Conservation (phyloP, 2,329 filamentous ascomycete species). For the Pyricularia sp. region DNA sequence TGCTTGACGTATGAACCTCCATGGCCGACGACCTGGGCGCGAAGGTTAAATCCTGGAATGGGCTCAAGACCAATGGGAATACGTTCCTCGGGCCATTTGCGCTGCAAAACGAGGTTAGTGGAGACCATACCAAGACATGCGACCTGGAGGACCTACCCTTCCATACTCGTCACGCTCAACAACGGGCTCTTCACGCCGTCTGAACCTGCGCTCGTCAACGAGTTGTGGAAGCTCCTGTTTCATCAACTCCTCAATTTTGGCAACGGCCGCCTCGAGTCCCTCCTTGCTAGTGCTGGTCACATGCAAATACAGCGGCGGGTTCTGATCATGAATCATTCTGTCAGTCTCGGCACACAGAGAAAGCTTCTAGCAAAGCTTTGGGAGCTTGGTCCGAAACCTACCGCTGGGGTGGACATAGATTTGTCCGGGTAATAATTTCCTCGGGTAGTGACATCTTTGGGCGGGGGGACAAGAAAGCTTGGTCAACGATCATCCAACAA, state of each 20-base stretch:
- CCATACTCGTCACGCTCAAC: constrained; percentile 84
- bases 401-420: constrained; percentile 85
- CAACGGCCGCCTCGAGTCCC: constrained; percentile 78
- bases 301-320: constrained; percentile 86
- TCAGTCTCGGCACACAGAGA: constrained; percentile 4
- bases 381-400: constrained; percentile 34
- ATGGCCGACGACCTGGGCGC: constrained; percentile 89
- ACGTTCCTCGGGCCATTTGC: constrained; percentile 97
- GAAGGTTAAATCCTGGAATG: constrained; percentile 86
- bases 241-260: constrained; percentile 88
- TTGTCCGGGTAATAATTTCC: constrained; percentile 97
- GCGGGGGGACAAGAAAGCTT: constrained; percentile 34
- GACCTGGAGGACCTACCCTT: constrained; percentile 42
- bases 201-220: constrained; percentile 86
- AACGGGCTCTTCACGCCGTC: constrained; percentile 46
- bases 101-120: constrained; percentile 25
- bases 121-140: neutral
- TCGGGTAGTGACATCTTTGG: constrained; percentile 93
- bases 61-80: constrained; percentile 86
- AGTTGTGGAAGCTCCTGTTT: constrained; percentile 90
- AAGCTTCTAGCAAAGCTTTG: neutral
- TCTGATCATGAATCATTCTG: constrained; percentile 34
- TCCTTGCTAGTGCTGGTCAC: constrained; percentile 86
- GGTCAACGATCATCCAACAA: constrained; percentile 45
- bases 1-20: constrained; percentile 95